Percentiles rank a stretch among this genome's conserved stretches.
Evolutionary conservation across 805 yeast species (phyloP).

Genomic region (Kluyveromyces lactis): DNA sequence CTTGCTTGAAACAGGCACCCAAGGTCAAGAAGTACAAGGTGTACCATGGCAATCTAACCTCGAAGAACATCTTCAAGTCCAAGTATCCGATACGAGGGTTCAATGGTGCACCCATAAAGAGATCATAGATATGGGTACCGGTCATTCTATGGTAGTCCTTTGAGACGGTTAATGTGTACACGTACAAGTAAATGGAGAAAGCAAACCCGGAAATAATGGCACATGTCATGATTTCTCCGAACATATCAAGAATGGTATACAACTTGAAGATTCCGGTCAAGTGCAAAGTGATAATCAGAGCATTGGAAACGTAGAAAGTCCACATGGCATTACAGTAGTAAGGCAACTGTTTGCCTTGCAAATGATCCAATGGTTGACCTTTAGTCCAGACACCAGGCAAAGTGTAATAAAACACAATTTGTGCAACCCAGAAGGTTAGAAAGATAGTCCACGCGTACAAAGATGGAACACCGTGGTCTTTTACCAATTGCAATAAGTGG

Average conservation of each 20-base stretch:
- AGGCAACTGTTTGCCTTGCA: slow-evolving; percentile 72
- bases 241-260: slow-evolving; percentile 66
- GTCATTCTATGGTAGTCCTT: slow-evolving; percentile 86
- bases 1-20: slow-evolving; percentile 70
- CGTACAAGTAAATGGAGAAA: slow-evolving; percentile 61
- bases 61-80: slow-evolving; percentile 95
- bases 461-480: slow-evolving; percentile 51
- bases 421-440: slow-evolving; percentile 57
- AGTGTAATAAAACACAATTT: slow-evolving; percentile 66
- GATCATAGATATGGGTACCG: slow-evolving; percentile 82
- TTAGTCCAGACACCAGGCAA: slow-evolving; percentile 93
- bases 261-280: slow-evolving; percentile 65
- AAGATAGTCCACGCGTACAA: slow-evolving; percentile 60
- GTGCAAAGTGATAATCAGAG: slow-evolving; percentile 54
- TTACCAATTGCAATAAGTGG: slow-evolving; percentile 38
- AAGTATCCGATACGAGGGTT: slow-evolving; percentile 91
- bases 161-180: slow-evolving; percentile 54
- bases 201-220: slow-evolving; percentile 74
- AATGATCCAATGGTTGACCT: slow-evolving; percentile 86
- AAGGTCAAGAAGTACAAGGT: slow-evolving; percentile 70
- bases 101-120: slow-evolving; percentile 95
- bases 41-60: slow-evolving; percentile 96
- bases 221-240: slow-evolving; percentile 89
- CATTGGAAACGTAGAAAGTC: slow-evolving; percentile 66
- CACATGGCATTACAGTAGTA: slow-evolving; percentile 90